Percentiles rank a stretch among this genome's conserved stretches.
These are phyloP conservation scores for Przewalskia tangutica DNA, from an alignment of 257 asterid genomes.

Conservation along the genomic window DNA sequence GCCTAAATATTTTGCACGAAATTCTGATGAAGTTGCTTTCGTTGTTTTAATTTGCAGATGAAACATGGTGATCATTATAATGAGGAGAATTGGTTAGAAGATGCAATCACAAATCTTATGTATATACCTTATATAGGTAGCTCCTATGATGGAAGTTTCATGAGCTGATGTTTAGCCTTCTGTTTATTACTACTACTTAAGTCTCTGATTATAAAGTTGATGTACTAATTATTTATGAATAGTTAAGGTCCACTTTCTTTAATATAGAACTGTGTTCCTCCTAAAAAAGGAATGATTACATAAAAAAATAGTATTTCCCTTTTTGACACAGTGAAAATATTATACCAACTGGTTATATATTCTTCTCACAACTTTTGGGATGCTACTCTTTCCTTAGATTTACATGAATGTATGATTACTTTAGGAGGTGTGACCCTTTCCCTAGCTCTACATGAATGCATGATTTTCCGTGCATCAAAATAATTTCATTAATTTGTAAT, in stretches of 20 bases:
- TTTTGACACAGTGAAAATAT: not conserved
- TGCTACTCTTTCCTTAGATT: too few species aligned
- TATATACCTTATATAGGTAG: conserved; percentile 31
- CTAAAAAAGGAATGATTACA: not conserved
- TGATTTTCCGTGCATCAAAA: too few species aligned
- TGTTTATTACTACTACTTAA: not conserved
- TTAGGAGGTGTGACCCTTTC: too few species aligned
- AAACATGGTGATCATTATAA: conserved; percentile 20
- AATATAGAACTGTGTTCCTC: not conserved
- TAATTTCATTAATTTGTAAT: too few species aligned
- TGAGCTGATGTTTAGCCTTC: not conserved
- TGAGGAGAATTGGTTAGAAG: conserved; percentile 64
- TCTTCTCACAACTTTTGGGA: too few species aligned
- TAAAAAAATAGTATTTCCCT: not conserved
- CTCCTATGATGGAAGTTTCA: conserved; percentile 7
- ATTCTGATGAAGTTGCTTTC: not conserved
- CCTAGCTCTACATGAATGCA: too few species aligned
- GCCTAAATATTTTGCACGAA: not conserved
- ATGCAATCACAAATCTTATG: conserved; percentile 44
- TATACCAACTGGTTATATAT: not conserved
- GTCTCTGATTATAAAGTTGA: not conserved
- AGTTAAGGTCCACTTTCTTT: not conserved
- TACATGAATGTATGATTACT: too few species aligned
- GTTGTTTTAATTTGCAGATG: conserved; percentile 23
- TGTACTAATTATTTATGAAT: not conserved